Evolutionary conservation across 2,329 filamentous ascomycete genomes (phyloP), one percentile per base, ranked within the genome.

Genomic region (Ascochyta clinopodiicola): DNA sequence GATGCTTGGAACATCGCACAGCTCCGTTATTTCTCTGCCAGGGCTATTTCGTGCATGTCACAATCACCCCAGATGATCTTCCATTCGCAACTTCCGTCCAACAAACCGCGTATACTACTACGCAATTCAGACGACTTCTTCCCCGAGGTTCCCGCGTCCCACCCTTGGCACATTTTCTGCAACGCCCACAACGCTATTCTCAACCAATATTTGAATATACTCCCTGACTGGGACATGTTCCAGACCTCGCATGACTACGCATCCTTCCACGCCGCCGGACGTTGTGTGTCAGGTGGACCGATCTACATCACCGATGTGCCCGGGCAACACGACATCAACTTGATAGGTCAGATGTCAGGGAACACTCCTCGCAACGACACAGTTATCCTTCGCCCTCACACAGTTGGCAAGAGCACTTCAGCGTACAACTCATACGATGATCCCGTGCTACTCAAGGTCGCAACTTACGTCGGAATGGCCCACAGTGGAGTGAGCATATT

Each of bases 101-200:
- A 89, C 70, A 86, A 87, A 44, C 90, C 91, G 0, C 81, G 86
- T 0, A 82, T 96, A 22, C 80, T 93, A 0, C 84, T 92, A 17
- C 89, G 95, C 42, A 98, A 96, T 76, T 96, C 91, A 0, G 93
- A 88, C 59, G 90, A 98, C 76, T 99, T 93, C 81, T 97, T 96
- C 74, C 95, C 95, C 0, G 86, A 92, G 39, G 84, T 92, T 4
- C 85, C 88, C 0, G 84, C 86, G 0, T 92, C 89, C 6, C 95
- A 99, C 59, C 86, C 93, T 0, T 99, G 95, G 94, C 95, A 99
- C 74, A 84, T 98, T 32, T 99, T 96, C 81, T 86, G 89, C 60
- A 99, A 98, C 70, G 94, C 94, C 0, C 90, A 97, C 75, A 97
- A 96, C 72, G 83, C 86, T 29, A 81, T 98, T 0, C 80, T 98